Evolutionary conservation across 306 rosid genomes (phyloP), one percentile per base, ranked within the genome.

Genomic region (Gastrolobium villosum): DNA sequence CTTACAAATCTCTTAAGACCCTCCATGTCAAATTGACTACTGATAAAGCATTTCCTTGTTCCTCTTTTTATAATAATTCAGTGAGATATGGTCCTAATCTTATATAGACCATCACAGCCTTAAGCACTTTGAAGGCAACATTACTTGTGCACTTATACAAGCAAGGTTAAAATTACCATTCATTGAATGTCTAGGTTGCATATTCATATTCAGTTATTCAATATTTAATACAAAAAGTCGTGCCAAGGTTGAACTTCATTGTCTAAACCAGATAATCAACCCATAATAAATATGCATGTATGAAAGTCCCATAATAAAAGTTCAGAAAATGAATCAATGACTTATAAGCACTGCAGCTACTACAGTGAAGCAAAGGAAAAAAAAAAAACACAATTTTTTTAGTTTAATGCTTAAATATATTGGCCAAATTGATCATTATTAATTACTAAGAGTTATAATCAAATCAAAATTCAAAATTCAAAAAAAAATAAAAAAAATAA

Each of bases 211-310:
- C 52, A 57, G 40, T 13, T 5, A 71, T 36, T 72, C 67, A 72
- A 9, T 39, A 72, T 59, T 78, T 41, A 57, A 35, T 34, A 63
- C 36, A 32, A 65, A 20, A 36, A 26, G 6, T 36, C 26, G 20
- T 37, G 15, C 46, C 10, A 44, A 64, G 5, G 41, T 57, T 14
- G 64, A 79, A 68, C 41, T 67, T 20, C 3, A 43, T 26, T 5
- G 52, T 46, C 61, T 45, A 56, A 70, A 55, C 34, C 53, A 78
- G 39, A 71, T 34, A 55, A 77, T 48, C 35, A 14, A 67, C 56
- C 59, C 56, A 54, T 30, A 13, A 62, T 30, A 13, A 62, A 30
- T 50, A 57, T 34, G 59, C 59, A 64, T 46, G 35, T 2, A 37
- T 5, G 15, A 26, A 5, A 52, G 31, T 35, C 11, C 49, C 45